Conservation (phyloP, 2,329 filamentous ascomycete species). For the Pyricularia pennisetigena region DNA sequence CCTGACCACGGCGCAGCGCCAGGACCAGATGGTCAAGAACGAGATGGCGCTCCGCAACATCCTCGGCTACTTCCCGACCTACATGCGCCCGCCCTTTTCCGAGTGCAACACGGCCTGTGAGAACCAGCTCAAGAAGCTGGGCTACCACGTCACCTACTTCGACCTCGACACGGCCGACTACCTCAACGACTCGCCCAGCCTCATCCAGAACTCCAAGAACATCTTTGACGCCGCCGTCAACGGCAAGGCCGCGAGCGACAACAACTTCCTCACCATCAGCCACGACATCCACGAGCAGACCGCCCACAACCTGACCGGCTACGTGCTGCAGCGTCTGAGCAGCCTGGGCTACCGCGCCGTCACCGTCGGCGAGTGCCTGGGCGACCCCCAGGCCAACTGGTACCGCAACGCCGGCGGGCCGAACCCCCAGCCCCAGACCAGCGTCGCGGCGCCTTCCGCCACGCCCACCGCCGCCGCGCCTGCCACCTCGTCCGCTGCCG, state of each 20-base stretch:
- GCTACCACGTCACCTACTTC: conserved; percentile 22
- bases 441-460: too few species aligned
- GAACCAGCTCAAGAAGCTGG: conserved; percentile 17
- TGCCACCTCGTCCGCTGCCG: neutral
- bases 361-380: conserved; percentile 35
- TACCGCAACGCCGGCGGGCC: conserved; percentile 24
- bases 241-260: neutral
- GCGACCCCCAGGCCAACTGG: conserved; percentile 33
- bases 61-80: conserved; percentile 29
- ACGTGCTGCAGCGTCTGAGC: conserved; percentile 28
- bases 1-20: conserved; percentile 17
- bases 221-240: conserved; percentile 7
- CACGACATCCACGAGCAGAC: conserved; percentile 37
- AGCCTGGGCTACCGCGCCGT: conserved; percentile 30
- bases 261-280: conserved; percentile 14
- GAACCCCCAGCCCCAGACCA: conserved; percentile 5
- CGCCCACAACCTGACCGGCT: conserved; percentile 29
- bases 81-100: conserved; percentile 28
- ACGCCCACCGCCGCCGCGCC: too few species aligned
- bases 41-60: conserved; percentile 29
- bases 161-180: conserved; percentile 20
- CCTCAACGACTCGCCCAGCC: conserved; percentile 11
- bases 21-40: conserved; percentile 28
- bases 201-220: conserved; percentile 2
- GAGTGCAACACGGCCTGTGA: conserved; percentile 16